Evolutionary conservation across 805 yeast genomes (phyloP), one percentile per base, ranked within the genome.

Genomic region (Hermanozyma aechmeae): DNA sequence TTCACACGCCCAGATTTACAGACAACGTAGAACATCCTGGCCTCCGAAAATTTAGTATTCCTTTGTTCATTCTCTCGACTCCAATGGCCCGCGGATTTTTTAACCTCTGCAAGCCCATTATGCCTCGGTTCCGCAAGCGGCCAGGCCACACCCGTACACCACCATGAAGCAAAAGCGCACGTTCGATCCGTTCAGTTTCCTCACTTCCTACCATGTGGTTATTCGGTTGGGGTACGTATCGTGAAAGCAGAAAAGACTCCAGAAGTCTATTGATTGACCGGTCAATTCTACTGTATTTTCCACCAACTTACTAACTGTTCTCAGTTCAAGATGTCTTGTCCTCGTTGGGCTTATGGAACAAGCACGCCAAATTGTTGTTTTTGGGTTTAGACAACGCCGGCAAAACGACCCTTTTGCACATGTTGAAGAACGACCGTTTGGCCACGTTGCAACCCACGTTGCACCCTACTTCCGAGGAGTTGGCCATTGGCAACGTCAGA

Each of bases 381-480:
- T 55, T 63, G 37, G 69, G 69, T 17, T 58, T 63, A 39, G 69
- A 63, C 42, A 63, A 63, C 38, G 69, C 69, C 20, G 69, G 69
- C 39, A 62, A 62, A 38, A 61, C 69, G 33, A 62, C 69, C 24
- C 50, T 63, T 36, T 56, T 62, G 38, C 69, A 62, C 43, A 62
- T 62, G 69, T 59, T 62, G 46, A 63, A 77, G 65, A 92, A 92
- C 53, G 99, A 92, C 61, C 79, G 99, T 63, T 73, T 92, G 63
- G 98, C 99, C 35, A 86, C 96, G 27, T 72, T 92, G 48, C 95
- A 86, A 59, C 98, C 98, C 46, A 92, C 99, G 16, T 76, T 87
- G 60, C 99, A 92, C 58, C 99, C 99, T 50, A 86, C 99, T 13
- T 85, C 96, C 15, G 99, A 92, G 61, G 99, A 92, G 57, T 73